Percentiles rank a stretch among this genome's conserved stretches.
phyloP scores from a whole-genome alignment of 768 basidiomycete species.

The Russula earlei region DNA sequence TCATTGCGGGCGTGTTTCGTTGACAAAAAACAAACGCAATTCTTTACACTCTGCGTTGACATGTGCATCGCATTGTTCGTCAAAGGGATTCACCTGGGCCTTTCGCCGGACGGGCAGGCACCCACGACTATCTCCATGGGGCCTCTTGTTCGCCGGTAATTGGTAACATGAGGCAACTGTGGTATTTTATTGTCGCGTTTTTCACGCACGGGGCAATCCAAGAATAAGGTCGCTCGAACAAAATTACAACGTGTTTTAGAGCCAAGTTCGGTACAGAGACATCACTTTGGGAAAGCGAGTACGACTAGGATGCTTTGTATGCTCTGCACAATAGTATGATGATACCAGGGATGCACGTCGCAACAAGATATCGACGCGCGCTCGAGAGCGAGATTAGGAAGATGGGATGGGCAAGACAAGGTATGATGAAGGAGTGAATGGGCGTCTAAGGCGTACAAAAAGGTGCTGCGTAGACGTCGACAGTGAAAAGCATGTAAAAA shows the following conservation, averaged over 20 bases:
- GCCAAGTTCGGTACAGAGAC: not conserved
- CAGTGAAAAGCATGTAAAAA: constrained; percentile 19
- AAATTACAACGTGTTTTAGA: not conserved
- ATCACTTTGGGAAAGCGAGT: not conserved
- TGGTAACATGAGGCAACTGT: not conserved
- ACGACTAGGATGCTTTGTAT: constrained; percentile 2
- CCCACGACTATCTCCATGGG: not conserved
- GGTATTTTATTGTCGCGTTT: not conserved
- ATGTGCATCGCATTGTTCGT: not conserved
- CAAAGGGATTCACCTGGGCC: not conserved
- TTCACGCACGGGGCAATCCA: not conserved
- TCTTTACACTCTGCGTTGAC: not conserved
- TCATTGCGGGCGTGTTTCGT: constrained; percentile 57
- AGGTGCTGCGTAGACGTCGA: constrained; percentile 23
- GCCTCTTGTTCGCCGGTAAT: not conserved
- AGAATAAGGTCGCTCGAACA: not conserved
- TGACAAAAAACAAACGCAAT: constrained; percentile 27
- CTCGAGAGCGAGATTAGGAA: constrained; percentile 23
- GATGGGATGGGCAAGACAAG: constrained; percentile 26
- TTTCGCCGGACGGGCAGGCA: not conserved
- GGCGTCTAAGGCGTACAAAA: constrained; percentile 72
- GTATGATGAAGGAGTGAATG: constrained; percentile 30
- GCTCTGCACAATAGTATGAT: not conserved
- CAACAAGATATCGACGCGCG: constrained; percentile 16
- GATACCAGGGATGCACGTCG: constrained; percentile 2